These are phyloP conservation scores for Neopestalotiopsis clavispora DNA, from an alignment of 2,329 filamentous ascomycete species.

Conservation along the genomic window DNA sequence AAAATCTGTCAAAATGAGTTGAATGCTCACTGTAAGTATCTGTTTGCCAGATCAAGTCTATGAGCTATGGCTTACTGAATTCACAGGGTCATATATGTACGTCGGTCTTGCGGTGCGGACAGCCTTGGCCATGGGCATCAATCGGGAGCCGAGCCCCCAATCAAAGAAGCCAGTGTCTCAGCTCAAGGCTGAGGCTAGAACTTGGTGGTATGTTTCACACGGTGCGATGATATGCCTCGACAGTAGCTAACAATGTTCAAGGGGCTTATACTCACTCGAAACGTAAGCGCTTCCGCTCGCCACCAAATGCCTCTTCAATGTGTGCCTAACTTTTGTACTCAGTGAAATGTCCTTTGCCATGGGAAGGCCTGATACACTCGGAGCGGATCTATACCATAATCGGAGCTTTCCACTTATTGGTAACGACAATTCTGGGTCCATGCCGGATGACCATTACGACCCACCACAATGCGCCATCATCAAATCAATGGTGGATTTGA, in stretches of 20 bases:
- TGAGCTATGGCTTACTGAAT: neutral
- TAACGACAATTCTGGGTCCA: slow-evolving; percentile 11
- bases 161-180: slow-evolving; percentile 39
- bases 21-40: slow-evolving; percentile 47
- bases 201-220: slow-evolving; percentile 46
- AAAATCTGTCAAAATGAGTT: slow-evolving; percentile 56
- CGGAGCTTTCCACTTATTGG: slow-evolving; percentile 35
- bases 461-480: slow-evolving; percentile 34
- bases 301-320: neutral
- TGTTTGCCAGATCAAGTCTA: neutral
- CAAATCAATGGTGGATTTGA: slow-evolving; percentile 33
- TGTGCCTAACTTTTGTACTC: neutral
- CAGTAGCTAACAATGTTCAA: slow-evolving; percentile 19
- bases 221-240: too few relatives aligned
- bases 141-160: slow-evolving; percentile 40
- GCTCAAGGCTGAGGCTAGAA: slow-evolving; percentile 43
- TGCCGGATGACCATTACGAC: slow-evolving; percentile 20
- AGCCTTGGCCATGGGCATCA: slow-evolving; percentile 52
- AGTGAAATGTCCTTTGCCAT: slow-evolving; percentile 54
- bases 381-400: slow-evolving; percentile 53
- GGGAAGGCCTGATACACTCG: slow-evolving; percentile 52
- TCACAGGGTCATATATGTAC: slow-evolving; percentile 49
- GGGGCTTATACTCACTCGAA: slow-evolving; percentile 49
- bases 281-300: slow-evolving; percentile 36
- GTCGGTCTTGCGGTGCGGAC: slow-evolving; percentile 52